These are phyloP conservation scores for Aureobasidium leucospermi DNA, from an alignment of 2,329 filamentous ascomycete species.

Conservation along the genomic window DNA sequence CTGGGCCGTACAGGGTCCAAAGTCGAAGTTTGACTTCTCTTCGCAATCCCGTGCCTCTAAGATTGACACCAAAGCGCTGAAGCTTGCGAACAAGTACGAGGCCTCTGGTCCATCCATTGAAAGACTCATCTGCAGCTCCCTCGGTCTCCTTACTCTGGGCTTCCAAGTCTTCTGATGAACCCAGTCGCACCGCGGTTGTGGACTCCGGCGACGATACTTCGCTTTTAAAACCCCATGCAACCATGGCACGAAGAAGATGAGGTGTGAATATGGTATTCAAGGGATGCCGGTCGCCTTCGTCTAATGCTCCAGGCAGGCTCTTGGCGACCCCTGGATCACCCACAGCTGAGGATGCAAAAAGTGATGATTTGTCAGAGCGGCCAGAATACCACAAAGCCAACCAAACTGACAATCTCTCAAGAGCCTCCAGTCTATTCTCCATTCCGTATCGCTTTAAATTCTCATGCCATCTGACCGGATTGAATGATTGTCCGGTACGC, in stretches of 20 bases:
- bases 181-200: not conserved
- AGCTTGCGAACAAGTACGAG: constrained; percentile 24
- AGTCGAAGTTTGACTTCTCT: constrained; percentile 24
- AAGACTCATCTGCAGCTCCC: not conserved
- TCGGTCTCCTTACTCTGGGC: not conserved
- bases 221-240: constrained; percentile 27
- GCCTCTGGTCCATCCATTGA: constrained; percentile 25
- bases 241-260: constrained; percentile 24
- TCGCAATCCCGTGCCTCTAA: constrained; percentile 18
- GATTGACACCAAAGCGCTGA: constrained; percentile 19
- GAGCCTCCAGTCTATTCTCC: constrained; percentile 43
- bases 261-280: constrained; percentile 20
- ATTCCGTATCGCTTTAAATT: constrained; percentile 54
- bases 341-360: too few relatives aligned
- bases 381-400: constrained; percentile 30
- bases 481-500: constrained; percentile 32
- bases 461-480: constrained; percentile 48
- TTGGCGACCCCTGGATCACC: not conserved
- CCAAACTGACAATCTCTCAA: constrained; percentile 46
- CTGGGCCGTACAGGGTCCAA: constrained; percentile 30
- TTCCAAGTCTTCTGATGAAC: not conserved
- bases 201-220: constrained; percentile 1
- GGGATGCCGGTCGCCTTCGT: not conserved
- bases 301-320: not conserved
- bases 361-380: not conserved